phyloP scores from a whole-genome alignment of 2,329 filamentous ascomycete genomes.

The Didymellaceae sp. region DNA sequence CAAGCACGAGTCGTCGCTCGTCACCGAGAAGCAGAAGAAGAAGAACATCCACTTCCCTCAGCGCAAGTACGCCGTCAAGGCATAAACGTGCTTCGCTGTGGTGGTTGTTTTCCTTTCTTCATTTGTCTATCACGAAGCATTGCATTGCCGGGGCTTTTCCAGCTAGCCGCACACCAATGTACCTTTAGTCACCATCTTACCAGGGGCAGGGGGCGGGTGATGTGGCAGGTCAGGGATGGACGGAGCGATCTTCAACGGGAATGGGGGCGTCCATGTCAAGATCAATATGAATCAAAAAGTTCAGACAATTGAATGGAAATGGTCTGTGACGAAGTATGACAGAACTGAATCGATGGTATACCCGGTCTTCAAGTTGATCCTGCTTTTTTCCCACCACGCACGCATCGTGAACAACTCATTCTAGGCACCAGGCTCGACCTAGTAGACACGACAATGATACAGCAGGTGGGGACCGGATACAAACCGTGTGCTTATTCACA shows the following conservation, averaged over 20 bases:
- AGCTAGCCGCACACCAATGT: conserved; percentile 49
- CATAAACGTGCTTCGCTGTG: conserved; percentile 51
- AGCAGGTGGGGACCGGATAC: too few relatives aligned
- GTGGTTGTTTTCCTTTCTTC: conserved; percentile 48
- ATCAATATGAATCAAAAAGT: conserved; percentile 51
- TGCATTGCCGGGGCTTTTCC: conserved; percentile 51
- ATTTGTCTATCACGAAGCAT: conserved; percentile 50
- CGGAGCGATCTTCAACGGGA: conserved; percentile 48
- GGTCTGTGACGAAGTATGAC: conserved; percentile 26
- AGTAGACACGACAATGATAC: too few relatives aligned
- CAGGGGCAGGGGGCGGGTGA: conserved; percentile 41
- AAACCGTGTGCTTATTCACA: too few relatives aligned
- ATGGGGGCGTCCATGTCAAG: conserved; percentile 51
- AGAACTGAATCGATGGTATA: conserved; percentile 20
- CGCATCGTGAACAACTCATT: too few relatives aligned
- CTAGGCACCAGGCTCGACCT: too few relatives aligned
- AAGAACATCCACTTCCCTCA: conserved; percentile 94
- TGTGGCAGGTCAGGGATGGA: conserved; percentile 39
- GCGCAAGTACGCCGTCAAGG: conserved; percentile 99
- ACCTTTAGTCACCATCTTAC: conserved; percentile 47
- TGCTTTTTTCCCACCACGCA: not conserved
- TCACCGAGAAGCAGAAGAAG: conserved; percentile 97
- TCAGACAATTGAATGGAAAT: conserved; percentile 38
- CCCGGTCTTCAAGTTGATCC: conserved; percentile 9
- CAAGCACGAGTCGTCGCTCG: conserved; percentile 83